Conservation (phyloP, 1,139 yeast species). For the Zygosaccharomyces pseudobailii region DNA sequence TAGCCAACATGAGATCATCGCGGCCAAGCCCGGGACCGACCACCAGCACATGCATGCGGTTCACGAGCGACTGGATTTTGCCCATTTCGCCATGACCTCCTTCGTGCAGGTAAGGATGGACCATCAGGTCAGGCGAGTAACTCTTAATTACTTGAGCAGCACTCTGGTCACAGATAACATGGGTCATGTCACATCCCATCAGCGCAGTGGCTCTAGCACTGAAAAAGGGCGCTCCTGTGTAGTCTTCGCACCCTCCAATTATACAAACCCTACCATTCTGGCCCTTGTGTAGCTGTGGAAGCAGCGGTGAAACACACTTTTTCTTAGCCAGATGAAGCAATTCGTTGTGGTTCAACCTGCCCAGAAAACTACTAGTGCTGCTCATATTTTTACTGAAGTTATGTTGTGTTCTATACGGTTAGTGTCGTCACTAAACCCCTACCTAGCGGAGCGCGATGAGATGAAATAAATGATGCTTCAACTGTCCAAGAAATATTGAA, state of each 20-base stretch:
- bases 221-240: constrained; percentile 93
- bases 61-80: constrained; percentile 50
- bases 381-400: too few species aligned
- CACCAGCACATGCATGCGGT: constrained; percentile 72
- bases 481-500: not conserved
- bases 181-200: constrained; percentile 85
- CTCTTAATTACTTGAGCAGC: constrained; percentile 82
- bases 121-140: constrained; percentile 92
- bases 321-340: constrained; percentile 45
- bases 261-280: constrained; percentile 83
- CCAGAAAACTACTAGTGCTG: constrained; percentile 8
- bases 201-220: constrained; percentile 79
- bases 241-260: constrained; percentile 90
- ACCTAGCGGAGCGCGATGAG: not conserved
- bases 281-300: constrained; percentile 75
- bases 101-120: constrained; percentile 72
- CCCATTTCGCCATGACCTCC: constrained; percentile 43
- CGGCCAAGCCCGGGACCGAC: constrained; percentile 95
- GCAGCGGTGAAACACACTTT: constrained; percentile 68
- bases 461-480: not conserved
- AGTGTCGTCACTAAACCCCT: not conserved
- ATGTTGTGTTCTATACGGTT: not conserved
- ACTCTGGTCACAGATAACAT: constrained; percentile 70
- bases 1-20: constrained; percentile 60
- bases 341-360: constrained; percentile 39